phyloP scores from a whole-genome alignment of 495 filamentous ascomycete species.

The Aspergillus panamensis region DNA sequence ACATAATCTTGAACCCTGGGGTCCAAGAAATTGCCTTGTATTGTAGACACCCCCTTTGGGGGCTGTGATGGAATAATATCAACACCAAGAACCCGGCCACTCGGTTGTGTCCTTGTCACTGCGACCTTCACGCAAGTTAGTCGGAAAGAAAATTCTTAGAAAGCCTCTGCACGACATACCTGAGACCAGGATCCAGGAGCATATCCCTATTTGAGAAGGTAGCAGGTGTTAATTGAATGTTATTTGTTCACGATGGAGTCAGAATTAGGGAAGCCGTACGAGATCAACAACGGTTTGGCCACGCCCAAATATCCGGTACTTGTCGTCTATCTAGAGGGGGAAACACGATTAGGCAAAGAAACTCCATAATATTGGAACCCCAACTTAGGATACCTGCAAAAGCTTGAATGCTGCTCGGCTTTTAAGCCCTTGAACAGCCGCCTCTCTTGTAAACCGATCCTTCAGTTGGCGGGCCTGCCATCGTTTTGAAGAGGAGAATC shows the following conservation, averaged over 20 bases:
- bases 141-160: neutral
- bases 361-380: neutral
- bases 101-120: slow-evolving; percentile 65
- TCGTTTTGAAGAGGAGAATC: slow-evolving; percentile 64
- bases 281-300: slow-evolving; percentile 88
- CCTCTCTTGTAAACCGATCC: slow-evolving; percentile 67
- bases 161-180: slow-evolving; percentile 36
- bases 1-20: slow-evolving; percentile 68
- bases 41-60: slow-evolving; percentile 80
- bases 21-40: slow-evolving; percentile 88
- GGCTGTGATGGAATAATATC: slow-evolving; percentile 91
- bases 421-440: slow-evolving; percentile 72
- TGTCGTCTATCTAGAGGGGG: slow-evolving; percentile 64
- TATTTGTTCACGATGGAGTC: neutral
- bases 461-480: slow-evolving; percentile 76
- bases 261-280: slow-evolving; percentile 39
- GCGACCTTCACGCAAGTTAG: slow-evolving; percentile 57
- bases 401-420: slow-evolving; percentile 93
- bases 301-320: slow-evolving; percentile 69
- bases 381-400: slow-evolving; percentile 55
- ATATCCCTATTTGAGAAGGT: slow-evolving; percentile 60
- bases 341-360: neutral
- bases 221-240: neutral
- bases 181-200: slow-evolving; percentile 95
- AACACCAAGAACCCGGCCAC: slow-evolving; percentile 80